Conservation (phyloP, 176 grass and related monocot genomes). For the Rhynchospora breviuscula region DNA sequence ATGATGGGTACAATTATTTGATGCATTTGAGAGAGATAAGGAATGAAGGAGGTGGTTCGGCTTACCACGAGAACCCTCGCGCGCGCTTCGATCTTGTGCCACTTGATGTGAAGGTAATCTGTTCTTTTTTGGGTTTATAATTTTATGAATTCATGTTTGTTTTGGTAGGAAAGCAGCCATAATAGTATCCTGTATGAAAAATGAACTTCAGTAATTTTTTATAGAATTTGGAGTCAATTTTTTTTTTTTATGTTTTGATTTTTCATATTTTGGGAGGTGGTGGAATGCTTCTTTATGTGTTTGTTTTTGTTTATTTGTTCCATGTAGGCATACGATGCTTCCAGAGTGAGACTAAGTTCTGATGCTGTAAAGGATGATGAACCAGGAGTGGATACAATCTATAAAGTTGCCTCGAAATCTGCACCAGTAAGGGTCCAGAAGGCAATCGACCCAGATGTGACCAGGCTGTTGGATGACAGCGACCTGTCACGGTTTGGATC, state of each 20-base stretch:
- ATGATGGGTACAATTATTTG: conserved; percentile 96
- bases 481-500: conserved; percentile 47
- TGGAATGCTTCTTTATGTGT: background rate
- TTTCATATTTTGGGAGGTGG: background rate
- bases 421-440: conserved; percentile 42
- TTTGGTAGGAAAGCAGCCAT: background rate
- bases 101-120: conserved; percentile 75
- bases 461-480: conserved; percentile 53
- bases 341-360: conserved; percentile 47
- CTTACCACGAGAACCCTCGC: conserved; percentile 48
- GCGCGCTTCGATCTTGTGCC: conserved; percentile 44
- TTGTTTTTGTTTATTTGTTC: background rate
- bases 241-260: background rate
- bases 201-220: background rate
- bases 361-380: conserved; percentile 35
- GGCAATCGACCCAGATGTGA: conserved; percentile 63
- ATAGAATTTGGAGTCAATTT: background rate
- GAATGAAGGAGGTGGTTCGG: conserved; percentile 52
- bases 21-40: conserved; percentile 82
- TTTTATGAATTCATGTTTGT: background rate
- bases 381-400: conserved; percentile 44
- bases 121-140: background rate
- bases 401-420: conserved; percentile 56
- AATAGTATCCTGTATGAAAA: background rate
- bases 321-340: conserved; percentile 83